Percentiles rank a stretch among this genome's conserved stretches.
phyloP scores from a whole-genome alignment of 169 alveolate genomes.

The Eimeria praecox region DNA sequence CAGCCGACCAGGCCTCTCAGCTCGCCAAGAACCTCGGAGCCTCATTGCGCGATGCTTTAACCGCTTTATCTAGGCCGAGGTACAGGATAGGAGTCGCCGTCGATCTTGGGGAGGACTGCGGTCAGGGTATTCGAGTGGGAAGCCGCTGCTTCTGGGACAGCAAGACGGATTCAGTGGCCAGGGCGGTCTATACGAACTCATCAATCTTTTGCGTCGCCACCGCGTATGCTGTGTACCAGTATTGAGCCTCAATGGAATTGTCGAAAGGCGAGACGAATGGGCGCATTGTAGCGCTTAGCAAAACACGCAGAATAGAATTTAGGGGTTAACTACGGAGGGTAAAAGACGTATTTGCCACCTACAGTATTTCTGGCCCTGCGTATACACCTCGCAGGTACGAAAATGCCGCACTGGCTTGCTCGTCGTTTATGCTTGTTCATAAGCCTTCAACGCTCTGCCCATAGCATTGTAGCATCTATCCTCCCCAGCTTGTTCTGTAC shows the following conservation, averaged over 20 bases:
- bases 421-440: not conserved
- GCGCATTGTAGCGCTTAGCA: not conserved
- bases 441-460: not conserved
- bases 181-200: conserved; percentile 30
- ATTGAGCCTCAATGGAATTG: not conserved
- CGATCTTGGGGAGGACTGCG: conserved; percentile 68
- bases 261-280: not conserved
- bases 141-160: conserved; percentile 64
- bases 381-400: not conserved
- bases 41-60: conserved; percentile 41
- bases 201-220: conserved; percentile 62
- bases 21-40: conserved; percentile 29
- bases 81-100: conserved; percentile 57
- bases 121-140: conserved; percentile 69
- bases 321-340: not conserved
- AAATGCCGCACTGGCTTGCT: not conserved
- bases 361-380: not conserved
- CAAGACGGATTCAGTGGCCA: conserved; percentile 41
- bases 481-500: not conserved
- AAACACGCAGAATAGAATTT: not conserved
- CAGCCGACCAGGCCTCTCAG: conserved; percentile 46
- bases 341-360: not conserved
- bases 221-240: conserved; percentile 59
- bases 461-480: not conserved
- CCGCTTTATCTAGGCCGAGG: conserved; percentile 21